Base-by-base conservation (phyloP, 2,329 filamentous ascomycete genomes). In the Mollisiaceae sp. region DNA sequence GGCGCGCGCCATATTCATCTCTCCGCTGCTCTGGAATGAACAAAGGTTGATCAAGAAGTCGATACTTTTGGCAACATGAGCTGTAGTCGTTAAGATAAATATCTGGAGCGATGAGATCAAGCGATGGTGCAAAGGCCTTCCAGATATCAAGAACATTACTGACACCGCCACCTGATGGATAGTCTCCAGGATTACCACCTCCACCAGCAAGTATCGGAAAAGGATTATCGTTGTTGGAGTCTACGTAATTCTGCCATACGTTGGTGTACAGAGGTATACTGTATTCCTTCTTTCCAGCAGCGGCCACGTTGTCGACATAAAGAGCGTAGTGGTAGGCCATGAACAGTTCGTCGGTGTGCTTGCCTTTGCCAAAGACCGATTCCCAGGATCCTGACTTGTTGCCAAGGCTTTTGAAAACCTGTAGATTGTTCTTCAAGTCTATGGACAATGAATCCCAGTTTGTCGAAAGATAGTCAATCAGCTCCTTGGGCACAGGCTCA, bases 21-120 rank as follows among this genome's bases (percentile, higher is more conserved):
- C 80, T 74, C 9, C 78, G 75, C 69, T 83, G 81, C 72, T 82
- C 81, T 8, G 81, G 81, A 60, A 83, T 82, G 70, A 82, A 81
- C 1, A 83, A 73, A 0, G 80, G 76, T 68, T 83, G 79, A 27
- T 76, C 71, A 4, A 73, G 69, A 69, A 81, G 78, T 15, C 47
- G 70, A 66, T 82, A 83, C 59, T 81, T 79, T 18, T 65, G 69
- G 66, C 81, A 83, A 22, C 32, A 57, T 18, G 63, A 74, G 24
- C 70, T 67, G 62, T 83, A 82, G 38, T 83, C 52, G 63, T 81
- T 79, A 11, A 83, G 73, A 66, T 84, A 84, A 39, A 84, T 66
- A 63, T 84, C 82, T 4, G 82, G 82, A 1, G 78, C 73, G 39
- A 84, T 78, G 60, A 83, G 79, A 67, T 83, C 80, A 1, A 85